Conservation (phyloP, 345 rosid genomes). For the Anacardium occidentale region DNA sequence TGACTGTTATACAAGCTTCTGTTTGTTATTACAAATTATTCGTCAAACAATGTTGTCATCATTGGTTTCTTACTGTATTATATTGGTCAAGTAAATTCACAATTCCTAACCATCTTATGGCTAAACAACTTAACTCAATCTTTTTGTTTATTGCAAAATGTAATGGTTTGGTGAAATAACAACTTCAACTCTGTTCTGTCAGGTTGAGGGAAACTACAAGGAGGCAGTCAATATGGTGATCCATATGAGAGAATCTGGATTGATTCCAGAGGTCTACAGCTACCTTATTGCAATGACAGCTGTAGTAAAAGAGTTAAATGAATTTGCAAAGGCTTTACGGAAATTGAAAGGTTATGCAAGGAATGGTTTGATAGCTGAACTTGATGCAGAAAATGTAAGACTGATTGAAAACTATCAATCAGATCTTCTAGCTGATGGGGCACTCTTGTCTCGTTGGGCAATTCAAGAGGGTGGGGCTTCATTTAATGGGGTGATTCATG, state of each 20-base stretch:
- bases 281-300: slow-evolving; percentile 76
- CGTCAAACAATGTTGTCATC: not conserved
- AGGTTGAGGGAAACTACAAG: slow-evolving; percentile 84
- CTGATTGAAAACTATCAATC: slow-evolving; percentile 71
- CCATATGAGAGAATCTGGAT: slow-evolving; percentile 59
- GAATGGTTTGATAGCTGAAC: slow-evolving; percentile 56
- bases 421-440: slow-evolving; percentile 62
- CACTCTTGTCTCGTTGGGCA: slow-evolving; percentile 66
- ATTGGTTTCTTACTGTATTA: not conserved
- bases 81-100: not conserved
- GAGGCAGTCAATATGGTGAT: slow-evolving; percentile 67
- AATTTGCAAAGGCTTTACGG: slow-evolving; percentile 67
- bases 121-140: not conserved
- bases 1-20: not conserved
- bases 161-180: not conserved
- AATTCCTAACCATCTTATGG: not conserved
- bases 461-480: slow-evolving; percentile 63
- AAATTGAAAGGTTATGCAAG: slow-evolving; percentile 62
- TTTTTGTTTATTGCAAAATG: not conserved
- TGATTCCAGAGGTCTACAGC: slow-evolving; percentile 82
- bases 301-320: slow-evolving; percentile 84
- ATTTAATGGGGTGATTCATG: slow-evolving; percentile 63
- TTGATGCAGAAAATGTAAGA: slow-evolving; percentile 47
- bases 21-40: not conserved
- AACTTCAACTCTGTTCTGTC: slow-evolving; percentile 12